phyloP scores from a whole-genome alignment of 169 alveolate genomes.

The Eimeria maxima region DNA sequence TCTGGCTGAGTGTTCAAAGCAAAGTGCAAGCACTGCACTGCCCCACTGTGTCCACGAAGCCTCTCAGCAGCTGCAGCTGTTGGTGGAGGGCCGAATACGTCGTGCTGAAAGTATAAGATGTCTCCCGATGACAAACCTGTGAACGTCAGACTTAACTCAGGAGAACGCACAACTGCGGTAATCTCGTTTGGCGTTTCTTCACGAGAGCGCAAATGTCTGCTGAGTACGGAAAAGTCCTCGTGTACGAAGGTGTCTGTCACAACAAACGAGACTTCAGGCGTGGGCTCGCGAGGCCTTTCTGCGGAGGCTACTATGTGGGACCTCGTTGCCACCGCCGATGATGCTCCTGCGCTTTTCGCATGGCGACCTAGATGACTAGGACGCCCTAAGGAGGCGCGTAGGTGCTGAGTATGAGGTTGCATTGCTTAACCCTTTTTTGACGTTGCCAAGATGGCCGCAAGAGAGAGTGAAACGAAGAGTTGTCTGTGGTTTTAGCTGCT shows the following conservation, averaged over 20 bases:
- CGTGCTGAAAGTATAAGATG: slow-evolving; percentile 40
- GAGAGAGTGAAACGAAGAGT: not conserved
- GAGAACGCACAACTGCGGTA: slow-evolving; percentile 7
- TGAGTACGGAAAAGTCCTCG: not conserved
- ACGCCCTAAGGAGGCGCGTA: slow-evolving; percentile 22
- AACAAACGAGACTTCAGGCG: slow-evolving; percentile 37
- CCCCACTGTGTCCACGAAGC: slow-evolving; percentile 67
- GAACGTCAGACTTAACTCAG: slow-evolving; percentile 39
- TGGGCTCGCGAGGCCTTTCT: not conserved
- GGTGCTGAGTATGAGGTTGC: slow-evolving; percentile 37
- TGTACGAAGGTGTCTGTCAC: slow-evolving; percentile 47
- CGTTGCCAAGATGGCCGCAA: too few species aligned
- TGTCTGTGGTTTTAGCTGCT: not conserved
- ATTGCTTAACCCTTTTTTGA: not conserved
- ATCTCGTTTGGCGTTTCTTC: slow-evolving; percentile 45
- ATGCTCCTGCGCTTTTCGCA: not conserved
- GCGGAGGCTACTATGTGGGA: not conserved
- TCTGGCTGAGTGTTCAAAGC: slow-evolving; percentile 30
- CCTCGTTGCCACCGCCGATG: not conserved
- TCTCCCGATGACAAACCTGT: slow-evolving; percentile 52
- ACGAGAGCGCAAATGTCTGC: not conserved
- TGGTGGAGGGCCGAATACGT: not conserved
- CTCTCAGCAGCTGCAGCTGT: slow-evolving; percentile 9
- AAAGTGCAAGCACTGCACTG: slow-evolving; percentile 58
- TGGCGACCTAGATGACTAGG: not conserved